Percentiles rank a stretch among this genome's conserved stretches.
phyloP scores from a whole-genome alignment of 1,139 yeast genomes.

The Lodderomyces parapsilosis region DNA sequence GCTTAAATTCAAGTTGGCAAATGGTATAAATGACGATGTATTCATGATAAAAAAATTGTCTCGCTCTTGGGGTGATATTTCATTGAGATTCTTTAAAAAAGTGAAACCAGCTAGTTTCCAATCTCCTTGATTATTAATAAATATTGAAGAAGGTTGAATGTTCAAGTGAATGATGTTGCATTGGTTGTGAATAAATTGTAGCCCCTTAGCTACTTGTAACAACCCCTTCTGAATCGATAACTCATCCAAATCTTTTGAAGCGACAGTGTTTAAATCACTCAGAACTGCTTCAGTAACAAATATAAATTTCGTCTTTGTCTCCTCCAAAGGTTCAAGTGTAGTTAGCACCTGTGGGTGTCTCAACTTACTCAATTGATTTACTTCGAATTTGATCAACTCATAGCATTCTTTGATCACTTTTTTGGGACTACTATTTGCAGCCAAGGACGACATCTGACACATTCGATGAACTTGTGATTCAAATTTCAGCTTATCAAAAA shows the following conservation, averaged over 20 bases:
- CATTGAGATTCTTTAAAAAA: conserved; percentile 56
- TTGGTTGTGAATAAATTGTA: conserved; percentile 77
- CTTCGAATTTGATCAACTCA: conserved; percentile 47
- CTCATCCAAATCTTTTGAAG: conserved; percentile 51
- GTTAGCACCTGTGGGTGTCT: conserved; percentile 87
- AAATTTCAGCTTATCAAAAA: conserved; percentile 79
- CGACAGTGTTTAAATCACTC: conserved; percentile 54
- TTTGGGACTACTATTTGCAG: conserved; percentile 36
- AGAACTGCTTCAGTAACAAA: conserved; percentile 85
- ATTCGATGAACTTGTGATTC: conserved; percentile 55
- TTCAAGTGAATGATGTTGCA: conserved; percentile 78
- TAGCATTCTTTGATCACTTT: conserved; percentile 39
- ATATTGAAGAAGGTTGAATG: conserved; percentile 73
- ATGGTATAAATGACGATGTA: conserved; percentile 76
- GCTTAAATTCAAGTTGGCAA: conserved; percentile 68
- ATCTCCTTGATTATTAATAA: conserved; percentile 82
- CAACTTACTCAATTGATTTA: conserved; percentile 70
- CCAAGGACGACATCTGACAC: conserved; percentile 40
- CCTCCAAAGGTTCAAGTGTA: conserved; percentile 84
- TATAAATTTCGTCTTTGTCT: conserved; percentile 69
- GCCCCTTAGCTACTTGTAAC: conserved; percentile 71
- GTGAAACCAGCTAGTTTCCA: conserved; percentile 88
- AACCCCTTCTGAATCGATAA: conserved; percentile 83
- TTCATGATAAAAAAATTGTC: conserved; percentile 60
- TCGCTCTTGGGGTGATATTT: conserved; percentile 47